Conservation (phyloP, 1,284 basidiomycete genomes). For the Prillingera fragicola region DNA sequence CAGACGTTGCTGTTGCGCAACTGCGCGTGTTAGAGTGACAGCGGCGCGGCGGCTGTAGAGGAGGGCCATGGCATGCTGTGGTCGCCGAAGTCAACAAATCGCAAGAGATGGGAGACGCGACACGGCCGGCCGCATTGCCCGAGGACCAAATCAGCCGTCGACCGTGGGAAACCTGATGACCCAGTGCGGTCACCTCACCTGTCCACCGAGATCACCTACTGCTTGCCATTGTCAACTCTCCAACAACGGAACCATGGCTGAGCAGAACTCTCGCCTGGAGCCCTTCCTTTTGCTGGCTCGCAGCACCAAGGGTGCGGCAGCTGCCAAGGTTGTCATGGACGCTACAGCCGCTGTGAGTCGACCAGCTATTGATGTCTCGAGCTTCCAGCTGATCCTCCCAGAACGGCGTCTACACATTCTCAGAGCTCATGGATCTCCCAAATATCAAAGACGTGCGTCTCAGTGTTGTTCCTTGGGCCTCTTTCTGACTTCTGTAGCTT, state of each 20-base stretch:
- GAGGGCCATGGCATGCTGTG: no score
- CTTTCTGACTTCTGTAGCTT: conserved; percentile 3
- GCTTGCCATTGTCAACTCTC: not conserved
- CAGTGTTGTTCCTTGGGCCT: conserved; percentile 14
- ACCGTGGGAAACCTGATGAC: no score
- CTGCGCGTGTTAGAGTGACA: no score
- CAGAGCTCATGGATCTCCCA: conserved; percentile 72
- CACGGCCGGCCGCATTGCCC: no score
- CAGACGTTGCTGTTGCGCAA: no score
- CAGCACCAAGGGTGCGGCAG: conserved; percentile 80
- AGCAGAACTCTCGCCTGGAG: conserved; percentile 53
- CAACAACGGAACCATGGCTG: conserved; percentile 20
- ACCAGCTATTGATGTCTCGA: not conserved
- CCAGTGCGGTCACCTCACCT: no score
- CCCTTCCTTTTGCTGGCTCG: conserved; percentile 85
- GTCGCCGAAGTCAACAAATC: no score
- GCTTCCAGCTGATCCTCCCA: conserved; percentile 23
- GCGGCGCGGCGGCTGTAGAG: no score
- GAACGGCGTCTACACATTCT: conserved; percentile 83
- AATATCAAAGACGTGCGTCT: conserved; percentile 82
- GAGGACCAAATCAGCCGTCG: no score
- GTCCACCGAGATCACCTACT: no score
- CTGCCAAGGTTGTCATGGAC: conserved; percentile 79
- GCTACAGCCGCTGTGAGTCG: conserved; percentile 63
- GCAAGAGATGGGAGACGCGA: no score